phyloP scores from a whole-genome alignment of 768 basidiomycete species.

The Phanerodontia chrysosporium region DNA sequence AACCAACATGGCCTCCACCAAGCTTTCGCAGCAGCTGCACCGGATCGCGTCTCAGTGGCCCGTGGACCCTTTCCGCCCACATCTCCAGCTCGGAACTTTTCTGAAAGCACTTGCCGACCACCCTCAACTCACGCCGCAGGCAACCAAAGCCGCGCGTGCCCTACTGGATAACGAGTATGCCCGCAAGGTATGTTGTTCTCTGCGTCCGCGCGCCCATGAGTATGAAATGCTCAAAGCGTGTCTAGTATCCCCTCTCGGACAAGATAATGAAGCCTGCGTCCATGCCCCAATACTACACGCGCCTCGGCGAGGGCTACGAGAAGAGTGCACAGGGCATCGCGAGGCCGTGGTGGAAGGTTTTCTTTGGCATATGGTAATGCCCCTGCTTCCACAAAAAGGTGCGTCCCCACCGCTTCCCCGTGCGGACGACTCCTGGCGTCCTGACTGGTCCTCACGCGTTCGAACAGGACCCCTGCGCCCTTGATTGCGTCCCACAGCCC shows the following conservation, averaged over 20 bases:
- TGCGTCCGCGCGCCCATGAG: neutral
- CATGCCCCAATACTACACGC: constrained; percentile 67
- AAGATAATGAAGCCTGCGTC: constrained; percentile 66
- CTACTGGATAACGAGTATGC: constrained; percentile 52
- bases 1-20: constrained; percentile 25
- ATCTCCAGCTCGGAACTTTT: constrained; percentile 66
- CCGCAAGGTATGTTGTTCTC: constrained; percentile 44
- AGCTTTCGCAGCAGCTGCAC: constrained; percentile 46
- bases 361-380: constrained; percentile 71
- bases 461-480: neutral
- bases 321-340: constrained; percentile 74
- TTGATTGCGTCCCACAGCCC: neutral
- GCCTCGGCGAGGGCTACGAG: constrained; percentile 68
- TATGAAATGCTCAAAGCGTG: neutral
- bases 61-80: constrained; percentile 71
- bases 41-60: constrained; percentile 62
- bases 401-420: neutral
- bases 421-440: neutral
- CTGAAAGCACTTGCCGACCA: constrained; percentile 62
- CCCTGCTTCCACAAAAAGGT: neutral
- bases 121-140: constrained; percentile 58
- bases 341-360: constrained; percentile 81
- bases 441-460: too few relatives aligned
- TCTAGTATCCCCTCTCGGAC: constrained; percentile 63
- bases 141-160: constrained; percentile 55